These are phyloP conservation scores for Aspergillus quadricinctus DNA, from an alignment of 2,329 filamentous ascomycete species.

Conservation along the genomic window DNA sequence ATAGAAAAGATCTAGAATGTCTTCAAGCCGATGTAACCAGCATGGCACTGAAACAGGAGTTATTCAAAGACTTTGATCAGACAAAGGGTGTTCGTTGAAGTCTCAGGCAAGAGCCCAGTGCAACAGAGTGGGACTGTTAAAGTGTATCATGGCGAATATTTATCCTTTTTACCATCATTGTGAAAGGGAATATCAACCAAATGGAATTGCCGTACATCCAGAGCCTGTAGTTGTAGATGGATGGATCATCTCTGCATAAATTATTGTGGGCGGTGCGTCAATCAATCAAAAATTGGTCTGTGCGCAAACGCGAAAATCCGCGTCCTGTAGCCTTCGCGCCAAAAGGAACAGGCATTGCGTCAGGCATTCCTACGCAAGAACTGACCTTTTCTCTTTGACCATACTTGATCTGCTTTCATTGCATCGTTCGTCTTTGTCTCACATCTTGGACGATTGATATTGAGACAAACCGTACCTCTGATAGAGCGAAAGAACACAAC, in stretches of 20 bases:
- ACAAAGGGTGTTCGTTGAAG: no score
- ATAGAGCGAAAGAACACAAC: background rate
- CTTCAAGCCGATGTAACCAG: background rate
- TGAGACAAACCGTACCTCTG: background rate
- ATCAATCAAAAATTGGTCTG: conserved; percentile 27
- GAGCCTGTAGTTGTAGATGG: no score
- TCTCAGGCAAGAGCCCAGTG: background rate
- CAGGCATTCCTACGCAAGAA: background rate
- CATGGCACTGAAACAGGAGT: background rate
- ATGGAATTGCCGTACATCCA: no score
- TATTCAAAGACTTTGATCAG: background rate
- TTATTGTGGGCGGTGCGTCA: no score
- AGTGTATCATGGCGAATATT: no score
- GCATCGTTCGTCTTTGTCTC: background rate
- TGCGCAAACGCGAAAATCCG: conserved; percentile 33
- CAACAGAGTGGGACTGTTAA: no score
- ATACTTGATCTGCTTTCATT: background rate
- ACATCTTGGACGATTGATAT: background rate
- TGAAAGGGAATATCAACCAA: no score
- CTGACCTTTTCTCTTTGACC: background rate
- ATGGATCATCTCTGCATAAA: no score
- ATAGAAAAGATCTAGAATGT: no score
- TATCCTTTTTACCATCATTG: no score
- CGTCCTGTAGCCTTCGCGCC: conserved; percentile 13
- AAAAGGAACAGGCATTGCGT: background rate